phyloP scores from a whole-genome alignment of 2,329 filamentous ascomycete species.

The Ceratocystiopsis minuta region DNA sequence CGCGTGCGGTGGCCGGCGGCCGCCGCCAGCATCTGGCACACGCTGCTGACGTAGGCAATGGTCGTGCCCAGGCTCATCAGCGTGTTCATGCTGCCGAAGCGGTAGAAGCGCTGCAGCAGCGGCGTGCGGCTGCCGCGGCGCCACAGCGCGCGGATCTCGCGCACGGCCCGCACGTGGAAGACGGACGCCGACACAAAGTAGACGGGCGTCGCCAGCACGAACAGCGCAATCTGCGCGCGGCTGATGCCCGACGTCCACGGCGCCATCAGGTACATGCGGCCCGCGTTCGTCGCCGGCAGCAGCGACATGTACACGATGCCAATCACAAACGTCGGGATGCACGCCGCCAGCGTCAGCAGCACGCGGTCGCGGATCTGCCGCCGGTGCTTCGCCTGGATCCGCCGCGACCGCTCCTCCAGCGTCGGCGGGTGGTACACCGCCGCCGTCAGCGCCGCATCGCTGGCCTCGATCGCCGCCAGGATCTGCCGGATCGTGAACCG shows the following conservation, averaged over 20 bases:
- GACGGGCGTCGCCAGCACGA: conserved; percentile 66
- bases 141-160: conserved; percentile 67
- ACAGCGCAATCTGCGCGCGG: conserved; percentile 61
- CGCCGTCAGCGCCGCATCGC: conserved; percentile 47
- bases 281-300: conserved; percentile 38
- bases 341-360: conserved; percentile 46
- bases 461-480: conserved; percentile 44
- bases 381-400: conserved; percentile 54
- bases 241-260: conserved; percentile 56
- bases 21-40: conserved; percentile 55
- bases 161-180: conserved; percentile 64
- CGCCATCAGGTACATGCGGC: conserved; percentile 48
- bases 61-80: conserved; percentile 76
- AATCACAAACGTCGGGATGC: conserved; percentile 70
- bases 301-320: conserved; percentile 87
- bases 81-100: conserved; percentile 96
- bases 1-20: conserved; percentile 24
- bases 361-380: conserved; percentile 51
- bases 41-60: conserved; percentile 70
- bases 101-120: conserved; percentile 58
- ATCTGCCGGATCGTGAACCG: conserved; percentile 60
- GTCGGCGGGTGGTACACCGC: conserved; percentile 65
- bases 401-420: conserved; percentile 62
- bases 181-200: conserved; percentile 76
- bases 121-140: conserved; percentile 55